A percentile compares a stretch with the other conserved stretches of the same genome.
Conservation (phyloP, 75 land plant species). For the Sequoia sempervirens region DNA sequence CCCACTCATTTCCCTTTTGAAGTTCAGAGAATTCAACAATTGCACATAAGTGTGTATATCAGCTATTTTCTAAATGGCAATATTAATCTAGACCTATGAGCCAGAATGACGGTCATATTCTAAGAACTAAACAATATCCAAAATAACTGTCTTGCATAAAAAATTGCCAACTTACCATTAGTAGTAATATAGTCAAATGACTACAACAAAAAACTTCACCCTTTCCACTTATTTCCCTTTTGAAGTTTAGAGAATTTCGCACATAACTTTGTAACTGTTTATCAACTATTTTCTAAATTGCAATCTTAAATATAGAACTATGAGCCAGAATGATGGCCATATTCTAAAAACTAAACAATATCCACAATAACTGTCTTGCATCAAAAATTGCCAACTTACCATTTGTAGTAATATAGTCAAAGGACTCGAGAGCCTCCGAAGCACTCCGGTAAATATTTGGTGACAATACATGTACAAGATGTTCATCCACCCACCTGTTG, state of each 20-base stretch:
- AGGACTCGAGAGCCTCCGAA: constrained; percentile 90
- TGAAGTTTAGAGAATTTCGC: background rate
- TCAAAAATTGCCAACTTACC: constrained; percentile 47
- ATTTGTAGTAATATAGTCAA: constrained; percentile 88
- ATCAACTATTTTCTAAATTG: background rate
- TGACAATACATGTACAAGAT: constrained; percentile 91
- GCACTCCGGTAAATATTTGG: constrained; percentile 90
- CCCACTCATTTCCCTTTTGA: background rate
- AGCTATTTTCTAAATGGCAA: background rate
- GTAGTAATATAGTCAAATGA: constrained; percentile 90
- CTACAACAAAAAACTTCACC: constrained; percentile 1
- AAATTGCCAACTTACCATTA: constrained; percentile 51
- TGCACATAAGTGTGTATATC: background rate
- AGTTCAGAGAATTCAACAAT: background rate
- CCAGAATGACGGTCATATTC: background rate
- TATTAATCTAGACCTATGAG: background rate
- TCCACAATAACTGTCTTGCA: background rate
- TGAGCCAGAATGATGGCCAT: background rate
- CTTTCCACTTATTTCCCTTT: background rate
- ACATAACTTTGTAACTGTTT: background rate
- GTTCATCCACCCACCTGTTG: constrained; percentile 96
- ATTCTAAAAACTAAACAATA: background rate
- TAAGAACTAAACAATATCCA: background rate
- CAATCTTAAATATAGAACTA: background rate
- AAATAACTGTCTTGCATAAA: background rate